Conservation (phyloP, 2,329 filamentous ascomycete genomes). For the Laburnicola sp. region DNA sequence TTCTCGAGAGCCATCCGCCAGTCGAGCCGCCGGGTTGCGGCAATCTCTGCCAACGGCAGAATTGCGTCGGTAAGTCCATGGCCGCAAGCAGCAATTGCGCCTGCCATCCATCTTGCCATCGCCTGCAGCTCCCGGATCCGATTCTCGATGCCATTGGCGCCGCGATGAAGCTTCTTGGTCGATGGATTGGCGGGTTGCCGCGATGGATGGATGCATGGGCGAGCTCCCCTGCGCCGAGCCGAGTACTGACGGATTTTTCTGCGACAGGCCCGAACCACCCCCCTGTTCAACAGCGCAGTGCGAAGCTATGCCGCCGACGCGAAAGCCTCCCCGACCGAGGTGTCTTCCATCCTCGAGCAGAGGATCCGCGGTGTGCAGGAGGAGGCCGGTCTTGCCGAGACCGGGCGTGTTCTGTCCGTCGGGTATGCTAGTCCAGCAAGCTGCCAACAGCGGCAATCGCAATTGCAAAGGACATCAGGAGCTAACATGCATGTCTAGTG, state of each 20-base stretch:
- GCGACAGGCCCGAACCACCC: slow-evolving; percentile 79
- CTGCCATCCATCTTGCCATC: slow-evolving; percentile 42
- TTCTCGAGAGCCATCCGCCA: slow-evolving; percentile 98
- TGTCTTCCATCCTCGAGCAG: slow-evolving; percentile 99
- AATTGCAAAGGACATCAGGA: slow-evolving; percentile 24
- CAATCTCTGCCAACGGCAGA: slow-evolving; percentile 88
- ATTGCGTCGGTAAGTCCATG: slow-evolving; percentile 86
- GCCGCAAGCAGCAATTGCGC: slow-evolving; percentile 47
- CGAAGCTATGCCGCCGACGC: slow-evolving; percentile 90
- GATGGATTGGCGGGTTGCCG: slow-evolving; percentile 40
- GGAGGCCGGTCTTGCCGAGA: slow-evolving; percentile 95
- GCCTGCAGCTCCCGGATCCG: slow-evolving; percentile 39
- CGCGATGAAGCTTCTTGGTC: slow-evolving; percentile 41
- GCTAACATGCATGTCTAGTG: slow-evolving; percentile 64
- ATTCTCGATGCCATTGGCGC: slow-evolving; percentile 38
- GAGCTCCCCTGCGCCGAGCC: slow-evolving; percentile 43
- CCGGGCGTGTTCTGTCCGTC: slow-evolving; percentile 96
- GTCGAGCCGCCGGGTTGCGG: slow-evolving; percentile 92
- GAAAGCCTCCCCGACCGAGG: slow-evolving; percentile 95
- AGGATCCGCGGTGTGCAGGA: slow-evolving; percentile 98
- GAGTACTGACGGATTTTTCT: slow-evolving; percentile 55
- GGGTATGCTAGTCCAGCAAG: slow-evolving; percentile 70
- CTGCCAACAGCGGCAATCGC: slow-evolving; percentile 27
- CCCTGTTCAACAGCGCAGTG: slow-evolving; percentile 70
- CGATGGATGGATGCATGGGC: slow-evolving; percentile 41